These are phyloP conservation scores for Barnettozyma sucrosica DNA, from an alignment of 805 yeast genomes.

Conservation along the genomic window DNA sequence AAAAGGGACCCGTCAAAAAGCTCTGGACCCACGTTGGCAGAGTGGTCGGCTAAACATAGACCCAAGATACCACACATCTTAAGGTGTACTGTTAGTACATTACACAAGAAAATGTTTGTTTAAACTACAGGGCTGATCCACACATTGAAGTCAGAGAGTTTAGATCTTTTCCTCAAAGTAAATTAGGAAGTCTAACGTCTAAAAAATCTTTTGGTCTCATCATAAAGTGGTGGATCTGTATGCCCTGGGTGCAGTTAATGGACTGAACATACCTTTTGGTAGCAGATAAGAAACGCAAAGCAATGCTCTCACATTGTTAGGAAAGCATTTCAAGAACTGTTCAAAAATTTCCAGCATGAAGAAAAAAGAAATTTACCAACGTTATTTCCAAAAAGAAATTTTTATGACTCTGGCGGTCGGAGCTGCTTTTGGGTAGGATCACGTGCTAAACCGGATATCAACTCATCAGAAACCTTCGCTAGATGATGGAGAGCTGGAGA, in stretches of 20 bases:
- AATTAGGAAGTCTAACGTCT: conserved; percentile 31
- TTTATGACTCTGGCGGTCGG: conserved; percentile 1
- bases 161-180: conserved; percentile 23
- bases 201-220: conserved; percentile 21
- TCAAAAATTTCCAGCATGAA: background rate
- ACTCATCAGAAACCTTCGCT: no score
- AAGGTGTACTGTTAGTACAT: conserved; percentile 3
- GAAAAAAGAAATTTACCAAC: background rate
- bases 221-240: background rate
- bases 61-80: conserved; percentile 95
- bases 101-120: no score
- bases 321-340: background rate
- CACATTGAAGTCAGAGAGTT: conserved; percentile 15
- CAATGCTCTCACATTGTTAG: background rate
- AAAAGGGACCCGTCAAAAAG: conserved; percentile 88
- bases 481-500: no score
- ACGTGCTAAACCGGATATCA: background rate
- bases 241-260: background rate
- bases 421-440: background rate
- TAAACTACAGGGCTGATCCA: no score
- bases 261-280: background rate
- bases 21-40: conserved; percentile 76
- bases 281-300: background rate
- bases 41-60: conserved; percentile 71
- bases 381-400: background rate